A percentile compares a stretch with the other conserved stretches of the same genome.
These are phyloP conservation scores for Nannochloropsis salina DNA, from an alignment of 108 stramenopile species.

Conservation along the genomic window DNA sequence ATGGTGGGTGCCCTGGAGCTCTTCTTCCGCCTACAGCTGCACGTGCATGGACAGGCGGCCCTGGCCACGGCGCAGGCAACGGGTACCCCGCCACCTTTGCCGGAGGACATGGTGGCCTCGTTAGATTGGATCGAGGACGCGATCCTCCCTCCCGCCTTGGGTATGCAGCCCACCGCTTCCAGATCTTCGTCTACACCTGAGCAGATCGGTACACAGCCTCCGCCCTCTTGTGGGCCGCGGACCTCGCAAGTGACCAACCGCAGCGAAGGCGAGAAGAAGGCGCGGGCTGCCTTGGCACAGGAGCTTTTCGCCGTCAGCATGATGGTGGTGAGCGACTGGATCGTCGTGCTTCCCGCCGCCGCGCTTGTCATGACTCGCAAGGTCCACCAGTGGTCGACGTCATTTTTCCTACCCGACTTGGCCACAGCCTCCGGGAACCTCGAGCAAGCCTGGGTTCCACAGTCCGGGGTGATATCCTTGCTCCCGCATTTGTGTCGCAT, in stretches of 20 bases:
- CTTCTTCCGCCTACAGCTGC: conserved; percentile 28
- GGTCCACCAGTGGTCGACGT: background rate
- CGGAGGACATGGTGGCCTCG: background rate
- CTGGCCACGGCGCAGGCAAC: conserved; percentile 23
- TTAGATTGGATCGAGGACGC: background rate
- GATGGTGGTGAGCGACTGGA: conserved; percentile 19
- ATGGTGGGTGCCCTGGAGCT: conserved; percentile 29
- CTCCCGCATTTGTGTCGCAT: conserved; percentile 36
- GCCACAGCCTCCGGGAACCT: background rate
- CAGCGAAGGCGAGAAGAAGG: background rate
- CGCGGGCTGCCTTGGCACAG: background rate
- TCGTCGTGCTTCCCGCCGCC: background rate
- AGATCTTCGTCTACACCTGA: background rate
- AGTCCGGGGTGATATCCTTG: background rate
- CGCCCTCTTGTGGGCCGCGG: background rate
- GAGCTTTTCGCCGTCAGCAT: conserved; percentile 8
- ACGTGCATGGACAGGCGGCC: conserved; percentile 14
- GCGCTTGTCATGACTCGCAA: background rate
- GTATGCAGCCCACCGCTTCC: background rate
- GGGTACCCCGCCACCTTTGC: background rate
- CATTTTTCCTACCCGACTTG: background rate
- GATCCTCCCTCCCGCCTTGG: background rate
- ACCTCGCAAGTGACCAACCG: background rate
- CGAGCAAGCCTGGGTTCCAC: background rate
- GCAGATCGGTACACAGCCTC: background rate